Evolutionary conservation across 345 rosid genomes (phyloP), one percentile per base, ranked within the genome.

Genomic region (Erodium maritimum): DNA sequence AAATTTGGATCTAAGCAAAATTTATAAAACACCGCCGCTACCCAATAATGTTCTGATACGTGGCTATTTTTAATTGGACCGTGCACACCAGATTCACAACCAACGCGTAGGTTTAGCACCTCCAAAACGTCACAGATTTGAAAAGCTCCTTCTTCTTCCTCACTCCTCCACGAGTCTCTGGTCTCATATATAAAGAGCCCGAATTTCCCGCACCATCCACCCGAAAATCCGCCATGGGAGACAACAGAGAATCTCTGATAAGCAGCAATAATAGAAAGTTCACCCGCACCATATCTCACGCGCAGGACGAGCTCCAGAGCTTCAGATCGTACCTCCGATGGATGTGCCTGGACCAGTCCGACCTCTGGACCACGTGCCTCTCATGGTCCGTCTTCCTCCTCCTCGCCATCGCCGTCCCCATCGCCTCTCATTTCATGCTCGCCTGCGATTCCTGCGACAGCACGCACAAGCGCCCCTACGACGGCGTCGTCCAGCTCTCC

Each of bases 321-420:
- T 91, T 88, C 64, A 73, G 96, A 46, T 78, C 82, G 19, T 88
- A 81, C 29, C 84, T 91, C 0, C 67, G 77, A 67, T 88, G 91
- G 96, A 82, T 91, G 90, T 85, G 90, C 65, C 88, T 91, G 1
- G 97, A 89, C 61, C 99, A 93, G 76, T 82, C 99, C 4, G 75
- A 48, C 59, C 42, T 60, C 0, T 73, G 80, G 84, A 65, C 65
- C 11, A 71, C 87, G 11, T 73, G 73, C 63, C 69, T 93, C 5
- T 89, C 96, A 0, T 89, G 96, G 99, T 74, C 75, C 24, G 23
- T 89, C 73, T 93, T 93, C 64, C 48, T 85, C 8, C 29, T 80
- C 14, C 75, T 93, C 73, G 74, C 80, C 5, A 13, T 85, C 48
- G 77, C 71, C 0, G 96, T 91, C 24, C 99, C 99, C 0, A 68